phyloP scores from a whole-genome alignment of 2,329 filamentous ascomycete genomes.

The Allantophomopsis lycopodina region DNA sequence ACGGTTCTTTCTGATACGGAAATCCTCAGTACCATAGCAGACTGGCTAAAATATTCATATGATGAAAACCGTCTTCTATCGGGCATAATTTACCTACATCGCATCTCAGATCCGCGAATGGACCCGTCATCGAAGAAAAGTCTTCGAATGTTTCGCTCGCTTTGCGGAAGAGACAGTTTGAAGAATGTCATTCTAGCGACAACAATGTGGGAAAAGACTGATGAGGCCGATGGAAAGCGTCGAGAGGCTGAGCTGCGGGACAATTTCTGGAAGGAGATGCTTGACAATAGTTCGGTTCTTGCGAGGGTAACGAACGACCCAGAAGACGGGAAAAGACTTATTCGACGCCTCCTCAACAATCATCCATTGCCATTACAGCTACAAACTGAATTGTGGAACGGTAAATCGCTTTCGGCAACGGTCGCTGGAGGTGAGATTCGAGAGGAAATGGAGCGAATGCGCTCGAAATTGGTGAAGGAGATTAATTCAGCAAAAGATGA shows the following conservation, averaged over 20 bases:
- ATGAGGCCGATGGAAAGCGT: conserved; percentile 3
- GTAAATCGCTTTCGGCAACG: conserved; percentile 2
- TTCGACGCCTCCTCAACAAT: not conserved
- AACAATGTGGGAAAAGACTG: conserved; percentile 20
- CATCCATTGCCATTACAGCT: not conserved
- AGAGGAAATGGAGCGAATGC: not conserved
- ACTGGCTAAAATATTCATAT: no score
- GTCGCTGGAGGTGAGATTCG: conserved; percentile 2
- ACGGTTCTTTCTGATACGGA: no score
- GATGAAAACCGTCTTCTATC: no score
- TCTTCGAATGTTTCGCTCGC: conserved; percentile 22
- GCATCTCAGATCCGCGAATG: conserved; percentile 21
- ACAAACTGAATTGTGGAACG: conserved; percentile 1
- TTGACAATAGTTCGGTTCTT: conserved; percentile 1
- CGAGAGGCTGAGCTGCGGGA: conserved; percentile 9
- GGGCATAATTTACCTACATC: conserved; percentile 10
- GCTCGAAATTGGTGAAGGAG: not conserved
- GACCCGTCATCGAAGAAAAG: conserved; percentile 18
- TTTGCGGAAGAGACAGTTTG: conserved; percentile 21
- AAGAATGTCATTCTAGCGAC: conserved; percentile 22
- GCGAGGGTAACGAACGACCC: conserved; percentile 1
- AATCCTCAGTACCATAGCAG: no score
- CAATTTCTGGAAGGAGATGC: conserved; percentile 4
- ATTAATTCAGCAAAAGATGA: not conserved
- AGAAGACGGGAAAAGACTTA: not conserved